Evolutionary conservation across 805 yeast species (phyloP).

Genomic region (Nakazawaea anatomiae): DNA sequence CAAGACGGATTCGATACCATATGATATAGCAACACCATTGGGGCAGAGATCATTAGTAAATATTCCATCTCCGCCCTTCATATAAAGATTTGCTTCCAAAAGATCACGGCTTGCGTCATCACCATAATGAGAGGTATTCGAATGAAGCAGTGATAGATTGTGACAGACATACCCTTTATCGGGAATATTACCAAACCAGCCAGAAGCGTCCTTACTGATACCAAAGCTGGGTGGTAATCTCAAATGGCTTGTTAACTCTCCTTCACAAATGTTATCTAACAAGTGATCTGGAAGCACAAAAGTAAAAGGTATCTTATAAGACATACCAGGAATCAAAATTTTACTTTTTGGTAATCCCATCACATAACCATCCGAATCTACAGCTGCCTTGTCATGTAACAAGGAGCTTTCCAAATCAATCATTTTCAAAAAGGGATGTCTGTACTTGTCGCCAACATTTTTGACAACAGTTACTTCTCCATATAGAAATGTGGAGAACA

Average conservation of each 20-base stretch:
- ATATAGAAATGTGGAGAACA: constrained; percentile 9
- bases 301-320: constrained; percentile 10
- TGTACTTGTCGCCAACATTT: constrained; percentile 8
- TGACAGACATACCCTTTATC: constrained; percentile 11
- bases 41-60: constrained; percentile 12
- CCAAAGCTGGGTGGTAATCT: constrained; percentile 11
- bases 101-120: neutral
- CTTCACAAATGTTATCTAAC: constrained; percentile 10
- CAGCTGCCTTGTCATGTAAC: neutral
- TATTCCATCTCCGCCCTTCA: constrained; percentile 13
- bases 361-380: constrained; percentile 1
- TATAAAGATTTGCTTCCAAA: neutral
- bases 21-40: constrained; percentile 7
- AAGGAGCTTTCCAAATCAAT: constrained; percentile 12
- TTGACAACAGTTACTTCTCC: constrained; percentile 10
- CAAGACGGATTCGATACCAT: constrained; percentile 9
- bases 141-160: constrained; percentile 5
- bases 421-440: constrained; percentile 12
- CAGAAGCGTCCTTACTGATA: constrained; percentile 11
- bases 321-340: constrained; percentile 1
- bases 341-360: constrained; percentile 7
- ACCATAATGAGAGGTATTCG: constrained; percentile 2
- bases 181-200: constrained; percentile 11
- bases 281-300: constrained; percentile 8
- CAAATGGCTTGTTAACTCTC: constrained; percentile 7